These are phyloP conservation scores for Micromonas pusilla DNA, from an alignment of 139 green algal species.

Conservation along the genomic window DNA sequence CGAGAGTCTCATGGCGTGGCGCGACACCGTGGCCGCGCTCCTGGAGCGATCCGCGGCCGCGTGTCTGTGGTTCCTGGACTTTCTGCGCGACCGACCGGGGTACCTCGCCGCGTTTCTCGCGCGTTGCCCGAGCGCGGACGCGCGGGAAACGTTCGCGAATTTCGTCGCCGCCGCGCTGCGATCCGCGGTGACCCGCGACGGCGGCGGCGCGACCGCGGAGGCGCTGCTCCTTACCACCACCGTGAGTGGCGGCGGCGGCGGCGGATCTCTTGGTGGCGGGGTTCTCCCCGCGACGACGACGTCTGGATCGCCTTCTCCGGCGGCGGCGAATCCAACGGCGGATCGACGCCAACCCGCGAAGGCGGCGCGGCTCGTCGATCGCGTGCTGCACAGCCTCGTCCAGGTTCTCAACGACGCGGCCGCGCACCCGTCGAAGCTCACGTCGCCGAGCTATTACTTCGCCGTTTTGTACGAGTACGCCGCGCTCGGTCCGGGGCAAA, in stretches of 20 bases:
- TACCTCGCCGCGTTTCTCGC: neutral
- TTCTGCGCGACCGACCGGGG: neutral
- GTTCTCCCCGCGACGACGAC: no score
- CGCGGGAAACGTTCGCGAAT: neutral
- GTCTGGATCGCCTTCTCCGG: no score
- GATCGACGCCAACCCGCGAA: no score
- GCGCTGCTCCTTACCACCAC: no score
- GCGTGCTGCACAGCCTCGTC: no score
- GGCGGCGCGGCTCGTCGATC: no score
- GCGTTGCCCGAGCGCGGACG: neutral
- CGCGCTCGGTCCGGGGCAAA: neutral
- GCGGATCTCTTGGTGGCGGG: no score
- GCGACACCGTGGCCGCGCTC: neutral
- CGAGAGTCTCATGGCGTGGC: conserved; percentile 17
- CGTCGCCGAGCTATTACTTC: neutral
- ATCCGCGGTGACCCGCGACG: neutral
- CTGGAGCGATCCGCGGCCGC: neutral
- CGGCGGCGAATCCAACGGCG: no score
- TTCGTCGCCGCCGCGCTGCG: neutral
- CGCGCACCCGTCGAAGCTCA: no score
- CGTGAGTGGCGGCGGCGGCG: no score
- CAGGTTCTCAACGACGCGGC: neutral
- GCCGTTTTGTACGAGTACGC: neutral
- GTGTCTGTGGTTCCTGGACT: neutral
- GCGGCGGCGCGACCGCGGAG: neutral